Base-by-base conservation (phyloP, 768 basidiomycete species). In the Pleurotus tuoliensis region DNA sequence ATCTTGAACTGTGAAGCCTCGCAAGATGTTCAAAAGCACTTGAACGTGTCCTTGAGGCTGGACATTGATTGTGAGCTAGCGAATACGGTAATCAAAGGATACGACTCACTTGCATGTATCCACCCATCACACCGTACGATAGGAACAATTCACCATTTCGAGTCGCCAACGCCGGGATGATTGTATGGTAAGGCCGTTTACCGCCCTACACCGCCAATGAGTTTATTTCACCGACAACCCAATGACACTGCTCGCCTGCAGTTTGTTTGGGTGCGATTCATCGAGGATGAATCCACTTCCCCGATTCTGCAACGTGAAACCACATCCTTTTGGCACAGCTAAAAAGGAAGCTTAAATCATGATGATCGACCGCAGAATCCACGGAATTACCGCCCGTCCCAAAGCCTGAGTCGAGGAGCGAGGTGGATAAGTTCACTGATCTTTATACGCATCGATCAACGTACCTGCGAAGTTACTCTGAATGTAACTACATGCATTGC, bases 31-130 rank as follows among this genome's bases (percentile, higher is more conserved):
- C 25, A 98, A 71, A 22, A 98, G 76, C 5, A 98, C 94, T 71
- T 99, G 97, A 3, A 98, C 82, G 63, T 98, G 96, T 0, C 97
- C 95, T 78, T 96, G 94, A 1, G 96, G 96, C 83, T 97, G 50
- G 44, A 24, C 15, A 25, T 38, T 44, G 30, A 22, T 6, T 18
- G 15, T 27, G 34, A 44, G 5, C 18, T 27, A 11, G 44, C 18
- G 2, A 39, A 15, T 49, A 8, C 25, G 30, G 30, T 11, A 11
- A 9, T 34, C 30, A 11, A 34, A 34, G 30, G 30, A 34, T 34
- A 34, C 7, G 0, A 51, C 67, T 41, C 27, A 81, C 88, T 78
- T 91, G 91, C 90, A 93, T 94, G 70, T 83, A 92, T 1, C 89
- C 90, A 55, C 90, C 92, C 94, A 95, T 94, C 18, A 94, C 91